A percentile compares a stretch with the other conserved stretches of the same genome.
Conservation (phyloP, 331 rosid species). For the Arachis monticola region DNA sequence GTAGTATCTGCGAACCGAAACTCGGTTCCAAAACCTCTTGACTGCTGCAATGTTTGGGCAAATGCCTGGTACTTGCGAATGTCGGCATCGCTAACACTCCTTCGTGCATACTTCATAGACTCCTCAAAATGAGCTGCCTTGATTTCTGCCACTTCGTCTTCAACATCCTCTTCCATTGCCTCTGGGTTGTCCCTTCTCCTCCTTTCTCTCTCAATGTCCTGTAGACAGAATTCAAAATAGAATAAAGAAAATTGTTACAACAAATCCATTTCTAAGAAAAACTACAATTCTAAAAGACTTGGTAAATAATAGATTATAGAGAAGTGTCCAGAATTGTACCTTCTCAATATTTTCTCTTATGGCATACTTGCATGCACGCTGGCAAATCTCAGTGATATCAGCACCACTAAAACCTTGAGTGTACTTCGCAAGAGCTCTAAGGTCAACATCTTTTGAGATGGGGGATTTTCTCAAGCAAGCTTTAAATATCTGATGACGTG, state of each 20-base stretch:
- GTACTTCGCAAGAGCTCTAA: constrained; percentile 93
- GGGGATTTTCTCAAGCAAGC: constrained; percentile 97
- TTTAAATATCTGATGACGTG: constrained; percentile 84
- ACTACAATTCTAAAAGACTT: neutral
- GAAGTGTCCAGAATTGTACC: constrained; percentile 47
- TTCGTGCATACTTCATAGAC: constrained; percentile 92
- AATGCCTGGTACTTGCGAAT: constrained; percentile 98
- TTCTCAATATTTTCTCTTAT: constrained; percentile 96
- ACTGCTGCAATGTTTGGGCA: constrained; percentile 98
- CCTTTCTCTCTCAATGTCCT: constrained; percentile 95
- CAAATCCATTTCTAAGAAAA: neutral
- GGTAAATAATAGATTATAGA: neutral
- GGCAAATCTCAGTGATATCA: constrained; percentile 95
- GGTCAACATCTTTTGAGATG: constrained; percentile 82
- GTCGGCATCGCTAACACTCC: constrained; percentile 97
- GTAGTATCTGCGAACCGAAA: constrained; percentile 76
- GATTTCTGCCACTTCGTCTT: constrained; percentile 89
- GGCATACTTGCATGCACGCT: constrained; percentile 96
- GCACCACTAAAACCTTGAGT: constrained; percentile 99
- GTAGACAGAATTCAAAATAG: constrained; percentile 19
- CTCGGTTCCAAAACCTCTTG: constrained; percentile 92
- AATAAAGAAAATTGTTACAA: neutral
- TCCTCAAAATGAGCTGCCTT: constrained; percentile 96
- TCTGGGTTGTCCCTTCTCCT: constrained; percentile 84
- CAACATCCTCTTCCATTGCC: constrained; percentile 97